Evolutionary conservation across 805 yeast genomes (phyloP), one percentile per base, ranked within the genome.

Genomic region (Saturnispora halmiae): DNA sequence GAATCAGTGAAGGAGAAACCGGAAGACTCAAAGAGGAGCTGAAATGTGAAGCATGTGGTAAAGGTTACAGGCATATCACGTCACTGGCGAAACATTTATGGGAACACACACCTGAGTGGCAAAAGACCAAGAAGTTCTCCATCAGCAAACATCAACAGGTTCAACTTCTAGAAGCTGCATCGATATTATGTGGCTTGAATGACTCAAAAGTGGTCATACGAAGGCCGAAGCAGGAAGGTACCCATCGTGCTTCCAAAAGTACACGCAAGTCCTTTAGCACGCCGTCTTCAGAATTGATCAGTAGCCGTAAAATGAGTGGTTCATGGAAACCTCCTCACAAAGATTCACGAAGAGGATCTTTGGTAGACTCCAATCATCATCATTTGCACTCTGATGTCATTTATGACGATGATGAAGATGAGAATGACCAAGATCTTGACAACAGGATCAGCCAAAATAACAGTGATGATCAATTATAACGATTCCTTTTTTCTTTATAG

Each of bases 71-170:
- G 57, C 95, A 85, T 62, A 81, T 85, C 5, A 78, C 87, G 1
- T 79, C 88, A n/a, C 68, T 84, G 45, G 92, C 94, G 2, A 84
- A 84, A 59, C 94, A 84, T 61, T 62, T 85, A 30, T 85, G 95
- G 95, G 95, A 85, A 55, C 95, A 85, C 58, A 85, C 95, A 0
- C 94, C 95, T 0, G 95, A 86, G 56, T 85, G 95, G 95, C 82
- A 77, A 52, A 79, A 80, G 57, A 86, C 95, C 3, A 80, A 83
- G 50, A 82, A 82, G 56, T 65, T 85, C 40, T 65, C 81, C 28
- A 83, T 86, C 28, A 79, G 85, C n/a, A 83, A 83, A 59, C 94
- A 83, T 60, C 94, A 83, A 59, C 94, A 83, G 57, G 94, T 84
- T 13, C 94, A 83, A 60, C 66, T 83, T 29, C 66, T 83, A 38